phyloP scores from a whole-genome alignment of 352 stramenopile genomes.

The Lagenidium sp. region DNA sequence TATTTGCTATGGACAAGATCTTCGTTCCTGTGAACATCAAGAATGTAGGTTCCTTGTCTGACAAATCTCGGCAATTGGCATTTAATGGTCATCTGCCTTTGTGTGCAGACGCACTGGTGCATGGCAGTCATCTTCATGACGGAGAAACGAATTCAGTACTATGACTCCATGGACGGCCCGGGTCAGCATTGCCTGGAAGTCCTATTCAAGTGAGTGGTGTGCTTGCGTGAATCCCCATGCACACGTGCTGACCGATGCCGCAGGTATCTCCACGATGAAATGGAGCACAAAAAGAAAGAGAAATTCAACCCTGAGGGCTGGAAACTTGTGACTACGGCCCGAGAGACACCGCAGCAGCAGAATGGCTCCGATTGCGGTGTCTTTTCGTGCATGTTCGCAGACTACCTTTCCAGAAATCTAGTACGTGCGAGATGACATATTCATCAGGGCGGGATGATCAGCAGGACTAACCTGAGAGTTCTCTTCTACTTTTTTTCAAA shows the following conservation, averaged over 20 bases:
- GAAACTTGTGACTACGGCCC: conserved; percentile 45
- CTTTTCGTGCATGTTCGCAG: conserved; percentile 83
- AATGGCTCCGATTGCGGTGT: conserved; percentile 82
- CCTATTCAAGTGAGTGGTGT: conserved; percentile 34
- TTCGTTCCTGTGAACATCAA: conserved; percentile 83
- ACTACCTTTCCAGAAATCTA: conserved; percentile 61
- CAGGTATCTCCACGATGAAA: conserved; percentile 80
- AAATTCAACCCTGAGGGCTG: conserved; percentile 51
- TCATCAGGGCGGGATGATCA: too few species aligned
- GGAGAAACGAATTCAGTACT: conserved; percentile 88
- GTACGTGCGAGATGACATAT: conserved; percentile 17
- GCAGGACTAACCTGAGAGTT: too few species aligned
- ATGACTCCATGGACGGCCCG: conserved; percentile 73
- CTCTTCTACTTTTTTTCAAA: neutral
- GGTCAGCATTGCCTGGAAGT: conserved; percentile 65
- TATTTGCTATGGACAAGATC: conserved; percentile 89
- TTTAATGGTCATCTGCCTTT: too few species aligned
- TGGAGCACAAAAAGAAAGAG: conserved; percentile 77
- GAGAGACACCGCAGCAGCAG: conserved; percentile 65
- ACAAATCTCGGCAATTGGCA: too few species aligned
- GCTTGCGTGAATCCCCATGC: neutral
- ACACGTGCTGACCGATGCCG: neutral
- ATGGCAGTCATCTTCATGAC: conserved; percentile 82
- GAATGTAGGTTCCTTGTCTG: conserved; percentile 39
- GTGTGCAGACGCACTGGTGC: conserved; percentile 72